A percentile compares a stretch with the other conserved stretches of the same genome.
These are phyloP conservation scores for Ulota crispa DNA, from an alignment of 225 moss, liverwort and hornwort species.

Conservation along the genomic window DNA sequence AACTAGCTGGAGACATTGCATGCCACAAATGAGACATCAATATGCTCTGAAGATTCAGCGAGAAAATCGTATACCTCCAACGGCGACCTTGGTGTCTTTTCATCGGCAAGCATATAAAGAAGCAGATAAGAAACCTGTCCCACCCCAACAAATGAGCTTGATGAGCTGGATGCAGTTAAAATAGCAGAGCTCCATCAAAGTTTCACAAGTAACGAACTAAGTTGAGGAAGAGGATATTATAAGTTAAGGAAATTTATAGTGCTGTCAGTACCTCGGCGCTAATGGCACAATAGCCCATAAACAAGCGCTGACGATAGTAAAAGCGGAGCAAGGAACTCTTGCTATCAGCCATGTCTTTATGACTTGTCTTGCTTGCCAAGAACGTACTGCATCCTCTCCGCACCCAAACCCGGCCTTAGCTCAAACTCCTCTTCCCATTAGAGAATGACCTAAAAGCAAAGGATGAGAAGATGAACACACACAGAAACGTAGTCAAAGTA, in stretches of 20 bases:
- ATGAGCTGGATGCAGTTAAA: background rate
- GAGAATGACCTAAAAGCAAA: slow-evolving; percentile 13
- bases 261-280: slow-evolving; percentile 58
- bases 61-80: background rate
- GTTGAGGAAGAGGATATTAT: background rate
- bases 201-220: background rate
- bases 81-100: slow-evolving; percentile 12
- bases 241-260: background rate
- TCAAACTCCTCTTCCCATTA: slow-evolving; percentile 24
- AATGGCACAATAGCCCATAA: slow-evolving; percentile 82
- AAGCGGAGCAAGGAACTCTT: slow-evolving; percentile 60
- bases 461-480: slow-evolving; percentile 2
- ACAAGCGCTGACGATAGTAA: slow-evolving; percentile 58
- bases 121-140: slow-evolving; percentile 34
- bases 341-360: slow-evolving; percentile 68
- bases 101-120: slow-evolving; percentile 38
- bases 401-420: slow-evolving; percentile 15
- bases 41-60: background rate
- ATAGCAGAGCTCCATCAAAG: background rate
- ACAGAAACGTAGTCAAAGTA: background rate
- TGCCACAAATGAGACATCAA: background rate
- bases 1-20: background rate
- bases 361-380: slow-evolving; percentile 67
- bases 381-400: slow-evolving; percentile 55
- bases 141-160: background rate